Evolutionary conservation across 169 alveolate genomes (phyloP), one percentile per base, ranked within the genome.

Genomic region (Eimeria praecox): DNA sequence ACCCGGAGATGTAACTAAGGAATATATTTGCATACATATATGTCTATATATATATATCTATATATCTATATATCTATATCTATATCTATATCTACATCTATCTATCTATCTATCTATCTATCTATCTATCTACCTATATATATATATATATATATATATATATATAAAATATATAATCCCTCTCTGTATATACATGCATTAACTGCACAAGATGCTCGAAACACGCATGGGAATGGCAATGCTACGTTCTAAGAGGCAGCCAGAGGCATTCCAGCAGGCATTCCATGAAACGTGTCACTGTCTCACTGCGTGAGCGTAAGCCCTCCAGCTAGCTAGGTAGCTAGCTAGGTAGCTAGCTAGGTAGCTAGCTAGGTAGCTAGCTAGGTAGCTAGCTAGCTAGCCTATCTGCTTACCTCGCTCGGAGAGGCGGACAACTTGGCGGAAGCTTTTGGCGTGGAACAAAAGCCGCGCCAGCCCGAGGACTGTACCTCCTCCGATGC

Each of bases 401-500:
- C 86, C 49, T 4, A n/a, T 44, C 62, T n/a, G 49, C 40, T 2
- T 97, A 46, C 99, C 98, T 92, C 96, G 95, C 77, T 95, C 94
- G n/a, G 99, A 97, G 46, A 98, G 96, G 35, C 97, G 97, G 62
- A 97, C 96, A 3, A 98, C 98, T 75, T 97, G 97, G 30, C 98
- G 98, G 96, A 97, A 98, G 69, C 98, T 96, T 88, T 96, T 96
- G 54, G 97, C 97, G 24, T 98, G 98, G 33, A 98, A 92, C 64
- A 98, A 92, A 62, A 97, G 96, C 78, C 98, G 97, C 20, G 99
- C 98, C 35, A 98, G 86, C 10, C 99, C 99, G 46, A 98, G 89
- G 38, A 98, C 96, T 3, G 99, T 98, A 20, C 99, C 99, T 8
- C 99, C 99, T 3, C 99, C 99, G 85, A 98, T 96, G 95, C 98